Evolutionary conservation across 2,329 filamentous ascomycete species (phyloP).

Genomic region (Colletotrichum gigasporum): DNA sequence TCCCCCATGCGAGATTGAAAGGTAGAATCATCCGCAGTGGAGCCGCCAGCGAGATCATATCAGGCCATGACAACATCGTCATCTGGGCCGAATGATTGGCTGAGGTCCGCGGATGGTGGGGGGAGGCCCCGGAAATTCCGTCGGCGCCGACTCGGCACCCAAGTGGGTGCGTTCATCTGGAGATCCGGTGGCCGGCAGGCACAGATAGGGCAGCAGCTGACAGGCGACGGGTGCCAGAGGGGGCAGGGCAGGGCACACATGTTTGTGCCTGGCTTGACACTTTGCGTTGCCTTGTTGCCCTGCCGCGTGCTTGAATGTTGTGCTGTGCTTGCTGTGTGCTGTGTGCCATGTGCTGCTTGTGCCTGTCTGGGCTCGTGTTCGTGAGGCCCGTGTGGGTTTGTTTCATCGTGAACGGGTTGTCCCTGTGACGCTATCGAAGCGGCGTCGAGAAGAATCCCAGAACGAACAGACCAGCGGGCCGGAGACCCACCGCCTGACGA

Average conservation of each 20-base stretch:
- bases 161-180: background rate
- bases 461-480: background rate
- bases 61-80: background rate
- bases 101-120: background rate
- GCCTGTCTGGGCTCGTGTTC: background rate
- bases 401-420: slow-evolving; percentile 19
- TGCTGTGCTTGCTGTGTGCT: background rate
- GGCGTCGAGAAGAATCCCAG: slow-evolving; percentile 1
- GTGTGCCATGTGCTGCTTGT: background rate
- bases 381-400: slow-evolving; percentile 8
- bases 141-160: slow-evolving; percentile 19
- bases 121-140: background rate
- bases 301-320: background rate
- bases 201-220: too few species aligned
- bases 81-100: background rate
- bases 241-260: too few species aligned
- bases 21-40: slow-evolving; percentile 8
- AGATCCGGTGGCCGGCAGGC: background rate
- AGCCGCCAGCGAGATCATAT: background rate
- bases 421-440: slow-evolving; percentile 1
- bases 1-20: slow-evolving; percentile 6
- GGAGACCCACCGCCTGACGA: background rate
- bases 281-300: background rate
- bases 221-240: too few species aligned
- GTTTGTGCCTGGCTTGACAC: background rate